These are phyloP conservation scores for Gryganskiella cystojenkinii DNA, from an alignment of 192 early-diverging fungal species.

Conservation along the genomic window DNA sequence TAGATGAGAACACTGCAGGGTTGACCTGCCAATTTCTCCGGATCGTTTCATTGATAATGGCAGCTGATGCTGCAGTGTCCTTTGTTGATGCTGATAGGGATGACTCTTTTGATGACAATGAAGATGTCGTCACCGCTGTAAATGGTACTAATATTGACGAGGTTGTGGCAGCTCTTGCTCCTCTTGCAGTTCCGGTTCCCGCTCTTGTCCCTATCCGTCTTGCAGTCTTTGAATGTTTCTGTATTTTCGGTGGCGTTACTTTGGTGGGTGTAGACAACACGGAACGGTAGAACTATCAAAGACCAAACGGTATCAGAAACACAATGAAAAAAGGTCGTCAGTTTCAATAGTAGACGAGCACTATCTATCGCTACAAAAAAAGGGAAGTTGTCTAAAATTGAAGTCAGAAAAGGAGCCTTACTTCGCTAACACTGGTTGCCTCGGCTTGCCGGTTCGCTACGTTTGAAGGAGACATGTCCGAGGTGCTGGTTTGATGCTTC, in stretches of 20 bases:
- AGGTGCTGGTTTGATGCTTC: conserved; percentile 4
- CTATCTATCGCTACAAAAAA: background rate
- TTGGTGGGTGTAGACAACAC: conserved; percentile 32
- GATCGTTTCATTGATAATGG: too few species aligned
- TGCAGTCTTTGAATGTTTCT: background rate
- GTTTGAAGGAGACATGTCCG: too few species aligned
- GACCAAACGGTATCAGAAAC: background rate
- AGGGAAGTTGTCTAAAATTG: background rate
- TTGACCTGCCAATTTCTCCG: too few species aligned
- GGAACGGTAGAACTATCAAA: conserved; percentile 30
- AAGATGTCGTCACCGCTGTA: background rate
- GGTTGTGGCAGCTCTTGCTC: background rate
- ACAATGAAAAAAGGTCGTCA: too few species aligned
- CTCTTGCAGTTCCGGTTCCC: too few species aligned
- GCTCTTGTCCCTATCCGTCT: background rate
- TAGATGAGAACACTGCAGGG: too few species aligned
- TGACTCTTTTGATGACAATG: background rate
- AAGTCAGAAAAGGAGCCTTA: conserved; percentile 1
- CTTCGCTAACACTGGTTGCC: conserved; percentile 26
- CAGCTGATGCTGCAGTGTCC: background rate
- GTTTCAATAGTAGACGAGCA: background rate
- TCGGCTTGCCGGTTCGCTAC: too few species aligned
- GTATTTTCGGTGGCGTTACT: background rate
- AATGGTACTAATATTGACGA: background rate
- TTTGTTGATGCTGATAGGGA: background rate